A percentile compares a stretch with the other conserved stretches of the same genome.
phyloP scores from a whole-genome alignment of 2,329 filamentous ascomycete genomes.

The Colletotrichum camelliae region DNA sequence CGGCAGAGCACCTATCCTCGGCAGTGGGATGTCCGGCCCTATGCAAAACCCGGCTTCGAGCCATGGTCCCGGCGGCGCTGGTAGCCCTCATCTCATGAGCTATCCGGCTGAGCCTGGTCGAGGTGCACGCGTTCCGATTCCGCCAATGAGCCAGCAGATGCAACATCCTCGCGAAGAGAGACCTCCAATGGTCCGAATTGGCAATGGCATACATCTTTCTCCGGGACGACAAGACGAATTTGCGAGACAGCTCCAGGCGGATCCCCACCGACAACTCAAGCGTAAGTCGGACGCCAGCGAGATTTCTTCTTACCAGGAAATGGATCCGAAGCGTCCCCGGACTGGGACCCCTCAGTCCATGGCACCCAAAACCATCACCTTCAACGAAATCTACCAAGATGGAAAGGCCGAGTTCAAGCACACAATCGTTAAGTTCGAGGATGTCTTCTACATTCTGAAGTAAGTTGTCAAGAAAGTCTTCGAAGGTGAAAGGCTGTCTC shows the following conservation, averaged over 20 bases:
- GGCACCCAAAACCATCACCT: constrained; percentile 19
- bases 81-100: background rate
- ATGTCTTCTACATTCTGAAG: constrained; percentile 24
- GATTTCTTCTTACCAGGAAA: background rate
- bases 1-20: background rate
- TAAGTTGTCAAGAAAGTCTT: background rate
- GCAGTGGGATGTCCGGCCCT: background rate
- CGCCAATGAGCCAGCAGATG: background rate
- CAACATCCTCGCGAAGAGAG: background rate
- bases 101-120: background rate
- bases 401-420: constrained; percentile 25
- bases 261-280: background rate
- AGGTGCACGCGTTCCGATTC: background rate
- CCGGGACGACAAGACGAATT: background rate
- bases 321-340: background rate
- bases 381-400: constrained; percentile 25
- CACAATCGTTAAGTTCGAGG: constrained; percentile 20
- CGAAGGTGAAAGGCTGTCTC: background rate
- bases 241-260: background rate
- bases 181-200: background rate
- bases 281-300: constrained; percentile 4
- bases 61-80: background rate
- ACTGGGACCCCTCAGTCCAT: background rate
- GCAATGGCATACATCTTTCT: background rate
- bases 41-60: background rate